phyloP scores from a whole-genome alignment of 2,329 filamentous ascomycete genomes.

The Didymella exigua region DNA sequence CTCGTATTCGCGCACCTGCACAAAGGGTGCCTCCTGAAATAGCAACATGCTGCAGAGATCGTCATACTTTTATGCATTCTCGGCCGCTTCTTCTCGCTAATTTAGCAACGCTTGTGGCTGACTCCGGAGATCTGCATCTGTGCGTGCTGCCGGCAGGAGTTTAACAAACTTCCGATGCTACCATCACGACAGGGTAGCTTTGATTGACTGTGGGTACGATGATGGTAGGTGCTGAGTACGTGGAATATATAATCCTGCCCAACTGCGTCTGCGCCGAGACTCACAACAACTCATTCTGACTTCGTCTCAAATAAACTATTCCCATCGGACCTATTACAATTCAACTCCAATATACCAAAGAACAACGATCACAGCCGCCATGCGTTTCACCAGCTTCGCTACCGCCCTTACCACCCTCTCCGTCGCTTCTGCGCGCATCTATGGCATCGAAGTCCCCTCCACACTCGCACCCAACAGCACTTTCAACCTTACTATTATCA shows the following conservation, averaged over 20 bases:
- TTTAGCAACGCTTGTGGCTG: slow-evolving; percentile 9
- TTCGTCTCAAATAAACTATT: too few species aligned
- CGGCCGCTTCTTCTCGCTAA: neutral
- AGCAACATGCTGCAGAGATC: slow-evolving; percentile 3
- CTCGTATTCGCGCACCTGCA: slow-evolving; percentile 6
- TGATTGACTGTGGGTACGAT: slow-evolving; percentile 3
- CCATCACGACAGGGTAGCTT: slow-evolving; percentile 11
- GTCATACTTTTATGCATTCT: neutral
- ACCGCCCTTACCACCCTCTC: slow-evolving; percentile 6
- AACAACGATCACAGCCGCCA: neutral
- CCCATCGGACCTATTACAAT: neutral
- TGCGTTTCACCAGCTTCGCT: slow-evolving; percentile 16
- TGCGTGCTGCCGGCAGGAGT: neutral
- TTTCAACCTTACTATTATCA: slow-evolving; percentile 50
- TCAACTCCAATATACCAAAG: neutral
- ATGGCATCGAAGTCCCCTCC: slow-evolving; percentile 52
- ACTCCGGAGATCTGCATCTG: slow-evolving; percentile 6
- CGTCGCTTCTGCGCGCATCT: slow-evolving; percentile 43
- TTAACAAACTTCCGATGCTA: slow-evolving; percentile 3
- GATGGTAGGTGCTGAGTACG: neutral
- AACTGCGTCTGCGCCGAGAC: neutral
- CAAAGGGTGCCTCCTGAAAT: neutral
- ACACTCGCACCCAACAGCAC: slow-evolving; percentile 49
- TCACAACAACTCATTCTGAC: too few species aligned
- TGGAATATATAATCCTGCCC: neutral